phyloP scores from a whole-genome alignment of 306 rosid genomes.

The Carpinus viminea region DNA sequence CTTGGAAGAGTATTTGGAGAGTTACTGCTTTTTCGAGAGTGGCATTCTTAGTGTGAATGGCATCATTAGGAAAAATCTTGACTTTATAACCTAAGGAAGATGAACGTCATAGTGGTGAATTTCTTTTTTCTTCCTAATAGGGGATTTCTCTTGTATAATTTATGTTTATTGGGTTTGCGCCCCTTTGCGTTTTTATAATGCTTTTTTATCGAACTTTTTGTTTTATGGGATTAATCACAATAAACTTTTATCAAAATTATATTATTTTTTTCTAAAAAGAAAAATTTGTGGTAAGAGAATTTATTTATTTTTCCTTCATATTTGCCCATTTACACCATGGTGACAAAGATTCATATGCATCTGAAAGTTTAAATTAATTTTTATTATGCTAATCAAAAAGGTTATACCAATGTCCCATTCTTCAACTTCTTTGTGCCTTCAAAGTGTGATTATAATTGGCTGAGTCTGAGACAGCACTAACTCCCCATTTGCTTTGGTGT shows the following conservation, averaged over 20 bases:
- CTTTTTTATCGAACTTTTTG: neutral
- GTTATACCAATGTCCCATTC: neutral
- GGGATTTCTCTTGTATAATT: no score
- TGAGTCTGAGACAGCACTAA: constrained; percentile 17
- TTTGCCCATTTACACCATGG: neutral
- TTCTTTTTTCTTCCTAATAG: no score
- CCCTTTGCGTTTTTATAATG: no score
- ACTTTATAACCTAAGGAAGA: no score
- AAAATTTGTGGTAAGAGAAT: neutral
- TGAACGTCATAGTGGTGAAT: no score
- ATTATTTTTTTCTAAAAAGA: neutral
- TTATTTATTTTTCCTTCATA: neutral
- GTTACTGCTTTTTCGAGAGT: no score
- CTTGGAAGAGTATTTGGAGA: no score
- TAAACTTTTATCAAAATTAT: neutral
- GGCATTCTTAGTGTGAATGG: no score
- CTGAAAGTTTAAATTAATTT: neutral
- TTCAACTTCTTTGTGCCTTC: constrained; percentile 10
- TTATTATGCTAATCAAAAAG: neutral
- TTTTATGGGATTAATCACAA: neutral
- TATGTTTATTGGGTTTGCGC: no score
- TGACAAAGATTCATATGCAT: neutral
- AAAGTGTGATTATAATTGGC: constrained; percentile 12
- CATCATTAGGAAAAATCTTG: no score
- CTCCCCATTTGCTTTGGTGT: constrained; percentile 9